A percentile compares a stretch with the other conserved stretches of the same genome.
These are phyloP conservation scores for Mytilinidion resinicola DNA, from an alignment of 495 filamentous ascomycete species.

Conservation along the genomic window DNA sequence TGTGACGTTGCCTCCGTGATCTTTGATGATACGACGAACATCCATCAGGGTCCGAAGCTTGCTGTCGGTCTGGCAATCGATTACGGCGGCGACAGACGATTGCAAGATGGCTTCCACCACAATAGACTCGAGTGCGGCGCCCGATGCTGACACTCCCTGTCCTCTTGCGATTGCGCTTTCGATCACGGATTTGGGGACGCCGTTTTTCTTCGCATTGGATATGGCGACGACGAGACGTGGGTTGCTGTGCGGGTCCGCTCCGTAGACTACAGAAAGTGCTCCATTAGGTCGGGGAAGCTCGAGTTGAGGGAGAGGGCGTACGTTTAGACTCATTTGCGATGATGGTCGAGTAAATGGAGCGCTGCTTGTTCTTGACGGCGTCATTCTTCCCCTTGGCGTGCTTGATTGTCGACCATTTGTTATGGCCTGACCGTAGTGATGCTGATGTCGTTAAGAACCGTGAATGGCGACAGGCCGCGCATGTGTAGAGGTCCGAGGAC, in stretches of 20 bases:
- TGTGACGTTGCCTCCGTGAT: slow-evolving; percentile 57
- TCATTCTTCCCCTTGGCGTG: slow-evolving; percentile 88
- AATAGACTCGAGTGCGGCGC: slow-evolving; percentile 64
- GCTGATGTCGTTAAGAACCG: slow-evolving; percentile 49
- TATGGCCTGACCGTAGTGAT: slow-evolving; percentile 62
- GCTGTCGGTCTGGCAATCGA: slow-evolving; percentile 80
- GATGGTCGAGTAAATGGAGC: slow-evolving; percentile 43
- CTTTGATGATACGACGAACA: slow-evolving; percentile 60
- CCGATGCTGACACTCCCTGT: slow-evolving; percentile 68
- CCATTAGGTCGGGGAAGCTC: not conserved
- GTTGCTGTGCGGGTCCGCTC: slow-evolving; percentile 66
- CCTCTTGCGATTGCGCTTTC: slow-evolving; percentile 80
- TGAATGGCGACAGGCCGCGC: slow-evolving; percentile 12
- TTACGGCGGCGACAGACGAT: slow-evolving; percentile 67
- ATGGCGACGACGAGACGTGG: slow-evolving; percentile 65
- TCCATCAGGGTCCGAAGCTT: slow-evolving; percentile 67
- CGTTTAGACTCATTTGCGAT: slow-evolving; percentile 54
- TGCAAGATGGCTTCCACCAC: slow-evolving; percentile 80
- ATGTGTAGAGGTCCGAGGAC: slow-evolving; percentile 11
- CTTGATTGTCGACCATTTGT: slow-evolving; percentile 88
- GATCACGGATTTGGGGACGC: slow-evolving; percentile 75
- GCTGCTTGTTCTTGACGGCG: slow-evolving; percentile 46
- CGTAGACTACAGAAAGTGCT: slow-evolving; percentile 44
- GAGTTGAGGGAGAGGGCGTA: slow-evolving; percentile 23
- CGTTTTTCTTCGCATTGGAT: slow-evolving; percentile 74